phyloP scores from a whole-genome alignment of 2,329 filamentous ascomycete species.

The Colletotrichum incanum region DNA sequence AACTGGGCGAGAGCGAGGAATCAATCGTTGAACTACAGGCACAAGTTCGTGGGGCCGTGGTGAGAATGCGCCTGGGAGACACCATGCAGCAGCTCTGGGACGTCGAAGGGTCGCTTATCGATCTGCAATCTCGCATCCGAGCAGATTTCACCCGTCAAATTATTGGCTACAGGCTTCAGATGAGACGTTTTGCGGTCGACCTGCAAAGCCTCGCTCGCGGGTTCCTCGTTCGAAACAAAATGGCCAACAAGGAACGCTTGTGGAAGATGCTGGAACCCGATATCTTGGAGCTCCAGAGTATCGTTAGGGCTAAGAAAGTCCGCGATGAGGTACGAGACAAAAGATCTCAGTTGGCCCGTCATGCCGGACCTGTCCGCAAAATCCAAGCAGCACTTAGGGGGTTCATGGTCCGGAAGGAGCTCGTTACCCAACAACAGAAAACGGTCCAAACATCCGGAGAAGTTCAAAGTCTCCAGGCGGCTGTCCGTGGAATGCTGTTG shows the following conservation, averaged over 20 bases:
- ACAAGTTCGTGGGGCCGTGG: slow-evolving; percentile 85
- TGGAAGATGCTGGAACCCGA: slow-evolving; percentile 81
- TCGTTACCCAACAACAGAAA: slow-evolving; percentile 70
- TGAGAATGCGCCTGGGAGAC: slow-evolving; percentile 82
- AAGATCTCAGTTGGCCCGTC: slow-evolving; percentile 73
- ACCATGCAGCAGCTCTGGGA: slow-evolving; percentile 95
- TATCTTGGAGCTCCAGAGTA: slow-evolving; percentile 85
- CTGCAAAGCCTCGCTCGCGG: slow-evolving; percentile 87
- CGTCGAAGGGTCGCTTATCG: slow-evolving; percentile 81
- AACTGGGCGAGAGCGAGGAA: slow-evolving; percentile 82
- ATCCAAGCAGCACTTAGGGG: slow-evolving; percentile 79
- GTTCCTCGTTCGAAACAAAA: slow-evolving; percentile 77
- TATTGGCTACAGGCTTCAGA: slow-evolving; percentile 84
- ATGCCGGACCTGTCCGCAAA: slow-evolving; percentile 74
- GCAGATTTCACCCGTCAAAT: slow-evolving; percentile 92
- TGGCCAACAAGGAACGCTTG: slow-evolving; percentile 74
- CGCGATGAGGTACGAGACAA: slow-evolving; percentile 71
- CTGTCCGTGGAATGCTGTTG: slow-evolving; percentile 76
- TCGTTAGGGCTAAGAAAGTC: slow-evolving; percentile 79
- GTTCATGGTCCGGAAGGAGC: slow-evolving; percentile 73
- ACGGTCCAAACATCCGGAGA: slow-evolving; percentile 67
- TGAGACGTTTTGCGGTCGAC: slow-evolving; percentile 84
- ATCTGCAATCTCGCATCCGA: slow-evolving; percentile 88
- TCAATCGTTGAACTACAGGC: slow-evolving; percentile 86
- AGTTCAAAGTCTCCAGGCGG: slow-evolving; percentile 75